Evolutionary conservation across 768 basidiomycete species (phyloP), one percentile per base, ranked within the genome.

Genomic region (Trametopsis cervina): DNA sequence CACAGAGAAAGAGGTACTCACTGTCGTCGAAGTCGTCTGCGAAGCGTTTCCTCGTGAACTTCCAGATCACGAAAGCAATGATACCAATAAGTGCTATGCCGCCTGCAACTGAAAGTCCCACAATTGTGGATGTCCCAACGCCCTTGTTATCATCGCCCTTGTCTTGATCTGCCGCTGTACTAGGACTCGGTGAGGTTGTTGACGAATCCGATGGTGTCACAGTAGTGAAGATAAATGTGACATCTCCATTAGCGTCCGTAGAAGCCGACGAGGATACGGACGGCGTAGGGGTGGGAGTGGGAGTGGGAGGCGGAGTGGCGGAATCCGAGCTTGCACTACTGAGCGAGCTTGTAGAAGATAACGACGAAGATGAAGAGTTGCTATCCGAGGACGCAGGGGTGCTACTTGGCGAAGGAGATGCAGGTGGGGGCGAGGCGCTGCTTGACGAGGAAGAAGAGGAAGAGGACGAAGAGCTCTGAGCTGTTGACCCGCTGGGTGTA

Each of bases 91-190:
- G 64, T 20, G 87, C 84, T 46, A 90, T 69, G 46, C 87, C 89
- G 37, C 86, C 89, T 2, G 87, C 81, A 20, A 91, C 86, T 0
- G 87, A 83, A 50, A 92, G 70, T 26, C 88, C 89, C 38, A 90
- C 63, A 58, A 92, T 87, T 35, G 85, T 83, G 3, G 85, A 84
- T 4, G 76, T 82, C 39, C 80, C 63, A 15, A 88, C 61, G n/a
- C 80, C 72, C 13, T 50, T 50, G 22, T 60, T 48, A 21, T 53
- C 41, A 39, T 58, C 35, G 21, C 44, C 37, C 7, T 60, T 52
- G 46, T 51, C 52, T 4, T 67, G 49, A 23, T 53, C 58, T 18
- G 67, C 48, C 4, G 63, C n/a, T 10, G 60, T 3, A 1, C 53
- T 47, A 6, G 70, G 26, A 2, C 63, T 21, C 4, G 68, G 13